phyloP scores from a whole-genome alignment of 1,139 yeast species.

The Nadsonia starkeyi-henricii region DNA sequence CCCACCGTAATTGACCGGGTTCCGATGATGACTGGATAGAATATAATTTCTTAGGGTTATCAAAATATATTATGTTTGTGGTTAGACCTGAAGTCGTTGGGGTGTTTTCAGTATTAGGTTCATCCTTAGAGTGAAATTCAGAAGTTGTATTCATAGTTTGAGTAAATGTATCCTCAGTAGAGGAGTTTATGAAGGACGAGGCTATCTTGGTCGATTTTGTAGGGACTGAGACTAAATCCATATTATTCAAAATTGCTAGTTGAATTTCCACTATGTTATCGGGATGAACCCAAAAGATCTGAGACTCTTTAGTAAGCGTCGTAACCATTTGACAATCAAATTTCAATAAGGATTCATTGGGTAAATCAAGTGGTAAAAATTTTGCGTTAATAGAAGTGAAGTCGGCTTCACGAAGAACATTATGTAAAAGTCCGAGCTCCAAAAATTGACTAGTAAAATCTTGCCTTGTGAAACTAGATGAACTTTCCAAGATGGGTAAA shows the following conservation, averaged over 20 bases:
- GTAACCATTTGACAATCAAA: constrained; percentile 26
- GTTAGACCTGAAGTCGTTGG: constrained; percentile 4
- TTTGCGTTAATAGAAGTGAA: constrained; percentile 8
- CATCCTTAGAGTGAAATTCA: constrained; percentile 11
- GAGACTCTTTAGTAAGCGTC: constrained; percentile 7
- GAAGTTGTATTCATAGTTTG: neutral
- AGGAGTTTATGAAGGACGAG: neutral
- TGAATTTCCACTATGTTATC: constrained; percentile 27
- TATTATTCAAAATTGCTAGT: constrained; percentile 22
- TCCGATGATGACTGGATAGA: constrained; percentile 24
- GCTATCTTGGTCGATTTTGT: neutral
- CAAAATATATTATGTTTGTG: constrained; percentile 20
- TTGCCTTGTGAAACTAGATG: constrained; percentile 46
- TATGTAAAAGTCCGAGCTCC: constrained; percentile 47
- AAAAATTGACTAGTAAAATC: constrained; percentile 53
- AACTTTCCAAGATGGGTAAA: constrained; percentile 23
- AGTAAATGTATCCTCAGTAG: neutral
- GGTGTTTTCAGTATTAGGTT: constrained; percentile 9
- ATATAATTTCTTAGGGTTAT: constrained; percentile 23
- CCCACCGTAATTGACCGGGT: constrained; percentile 27
- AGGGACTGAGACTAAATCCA: constrained; percentile 15
- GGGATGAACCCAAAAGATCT: constrained; percentile 28
- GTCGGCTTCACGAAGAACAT: constrained; percentile 28
- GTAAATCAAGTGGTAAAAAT: constrained; percentile 13
- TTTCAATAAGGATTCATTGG: constrained; percentile 21